phyloP scores from a whole-genome alignment of 257 asterid genomes.

The Ilex asprella region DNA sequence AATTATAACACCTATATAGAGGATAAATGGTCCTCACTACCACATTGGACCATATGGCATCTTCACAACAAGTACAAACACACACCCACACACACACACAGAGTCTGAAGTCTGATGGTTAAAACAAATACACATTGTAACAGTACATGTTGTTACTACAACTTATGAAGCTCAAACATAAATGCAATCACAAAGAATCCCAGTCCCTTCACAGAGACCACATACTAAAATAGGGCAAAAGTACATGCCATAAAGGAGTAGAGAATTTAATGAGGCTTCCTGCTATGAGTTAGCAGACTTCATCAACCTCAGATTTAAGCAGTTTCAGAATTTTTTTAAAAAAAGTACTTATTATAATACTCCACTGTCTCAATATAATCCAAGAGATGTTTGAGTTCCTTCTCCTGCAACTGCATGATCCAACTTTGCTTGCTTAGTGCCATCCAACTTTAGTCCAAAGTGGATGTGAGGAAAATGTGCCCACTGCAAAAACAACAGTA shows the following conservation, averaged over 20 bases:
- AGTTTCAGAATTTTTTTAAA: too few species aligned
- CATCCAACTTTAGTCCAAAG: constrained; percentile 70
- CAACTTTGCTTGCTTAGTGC: constrained; percentile 64
- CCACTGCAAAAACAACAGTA: constrained; percentile 53
- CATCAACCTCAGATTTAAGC: background rate
- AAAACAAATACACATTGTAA: background rate
- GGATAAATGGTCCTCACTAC: too few species aligned
- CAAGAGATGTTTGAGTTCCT: constrained; percentile 43
- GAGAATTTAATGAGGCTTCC: background rate
- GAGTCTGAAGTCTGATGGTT: background rate
- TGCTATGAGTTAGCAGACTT: background rate
- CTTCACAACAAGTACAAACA: too few species aligned
- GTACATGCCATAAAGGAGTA: too few species aligned
- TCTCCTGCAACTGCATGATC: constrained; percentile 63
- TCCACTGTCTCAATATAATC: constrained; percentile 26
- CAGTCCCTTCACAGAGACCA: constrained; percentile 5
- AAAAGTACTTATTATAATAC: too few species aligned
- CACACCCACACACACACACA: background rate
- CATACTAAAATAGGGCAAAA: too few species aligned
- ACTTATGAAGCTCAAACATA: background rate
- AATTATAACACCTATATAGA: too few species aligned
- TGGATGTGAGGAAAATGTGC: constrained; percentile 96
- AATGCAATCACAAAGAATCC: constrained; percentile 1
- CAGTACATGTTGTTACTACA: constrained; percentile 9
- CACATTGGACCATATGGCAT: too few species aligned